Conservation (phyloP, 169 alveolate species). For the Plasmodium relictum region DNA sequence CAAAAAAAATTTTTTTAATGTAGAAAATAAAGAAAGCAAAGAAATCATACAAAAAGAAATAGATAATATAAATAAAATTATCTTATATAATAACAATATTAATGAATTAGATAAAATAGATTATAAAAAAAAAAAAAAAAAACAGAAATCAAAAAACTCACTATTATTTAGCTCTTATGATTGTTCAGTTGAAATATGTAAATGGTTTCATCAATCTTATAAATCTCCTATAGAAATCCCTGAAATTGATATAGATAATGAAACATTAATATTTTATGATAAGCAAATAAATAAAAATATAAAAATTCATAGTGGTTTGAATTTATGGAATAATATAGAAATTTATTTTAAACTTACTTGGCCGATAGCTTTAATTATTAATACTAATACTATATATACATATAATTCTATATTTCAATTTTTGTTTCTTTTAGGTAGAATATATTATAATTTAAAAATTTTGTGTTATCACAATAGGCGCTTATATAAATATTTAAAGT, state of each 20-base stretch:
- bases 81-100: neutral
- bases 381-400: constrained; percentile 72
- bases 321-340: constrained; percentile 75
- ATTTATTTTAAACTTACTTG: constrained; percentile 73
- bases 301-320: constrained; percentile 76
- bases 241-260: constrained; percentile 75
- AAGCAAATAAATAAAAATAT: constrained; percentile 73
- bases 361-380: constrained; percentile 77
- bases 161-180: constrained; percentile 70
- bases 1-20: constrained; percentile 26
- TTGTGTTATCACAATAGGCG: constrained; percentile 76
- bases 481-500: constrained; percentile 59
- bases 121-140: neutral
- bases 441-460: constrained; percentile 74
- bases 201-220: constrained; percentile 78
- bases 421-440: constrained; percentile 70
- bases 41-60: constrained; percentile 47
- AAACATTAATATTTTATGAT: constrained; percentile 78
- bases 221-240: constrained; percentile 77
- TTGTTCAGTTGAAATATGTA: constrained; percentile 74
- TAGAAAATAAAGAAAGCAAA: constrained; percentile 28
- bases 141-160: constrained; percentile 7
- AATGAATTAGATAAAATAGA: neutral
- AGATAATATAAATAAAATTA: neutral
- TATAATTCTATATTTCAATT: constrained; percentile 77